Evolutionary conservation across 805 yeast species (phyloP).

Genomic region (Myxozyma sirexii): DNA sequence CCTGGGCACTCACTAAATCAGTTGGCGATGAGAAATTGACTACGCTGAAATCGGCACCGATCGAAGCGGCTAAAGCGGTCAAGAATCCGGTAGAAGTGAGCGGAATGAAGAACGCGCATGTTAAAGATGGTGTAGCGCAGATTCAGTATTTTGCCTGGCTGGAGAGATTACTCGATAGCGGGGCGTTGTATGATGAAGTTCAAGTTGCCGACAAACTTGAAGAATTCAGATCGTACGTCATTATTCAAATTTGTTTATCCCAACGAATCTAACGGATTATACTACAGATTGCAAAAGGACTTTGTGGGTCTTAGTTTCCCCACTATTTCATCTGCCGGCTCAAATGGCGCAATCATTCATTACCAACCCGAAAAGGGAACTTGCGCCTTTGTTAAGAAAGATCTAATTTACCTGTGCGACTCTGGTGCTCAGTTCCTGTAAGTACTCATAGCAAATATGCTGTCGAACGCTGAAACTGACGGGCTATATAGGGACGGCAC

Average conservation of each 20-base stretch:
- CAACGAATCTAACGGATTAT: no score
- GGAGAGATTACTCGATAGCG: conserved; percentile 54
- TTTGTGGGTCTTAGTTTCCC: conserved; percentile 66
- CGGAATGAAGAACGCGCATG: conserved; percentile 76
- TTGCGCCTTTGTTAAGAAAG: conserved; percentile 63
- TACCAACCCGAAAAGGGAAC: conserved; percentile 63
- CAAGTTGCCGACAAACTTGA: conserved; percentile 59
- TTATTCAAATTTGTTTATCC: not conserved
- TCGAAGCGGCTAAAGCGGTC: conserved; percentile 68
- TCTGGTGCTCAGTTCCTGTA: conserved; percentile 83
- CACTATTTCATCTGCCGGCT: conserved; percentile 74
- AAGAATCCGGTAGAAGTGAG: conserved; percentile 73
- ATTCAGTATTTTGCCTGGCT: conserved; percentile 82
- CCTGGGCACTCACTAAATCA: conserved; percentile 68
- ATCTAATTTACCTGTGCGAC: conserved; percentile 74
- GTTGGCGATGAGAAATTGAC: conserved; percentile 48
- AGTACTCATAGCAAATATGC: not conserved
- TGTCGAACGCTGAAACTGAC: not conserved
- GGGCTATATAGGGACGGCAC: conserved; percentile 67
- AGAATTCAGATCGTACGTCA: conserved; percentile 43
- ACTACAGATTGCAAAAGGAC: conserved; percentile 40
- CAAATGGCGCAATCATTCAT: conserved; percentile 78
- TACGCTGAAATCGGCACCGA: conserved; percentile 56
- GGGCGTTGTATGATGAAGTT: conserved; percentile 55
- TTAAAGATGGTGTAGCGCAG: conserved; percentile 79